Evolutionary conservation across 495 filamentous ascomycete species (phyloP).

Genomic region (Annulohypoxylon stygium): DNA sequence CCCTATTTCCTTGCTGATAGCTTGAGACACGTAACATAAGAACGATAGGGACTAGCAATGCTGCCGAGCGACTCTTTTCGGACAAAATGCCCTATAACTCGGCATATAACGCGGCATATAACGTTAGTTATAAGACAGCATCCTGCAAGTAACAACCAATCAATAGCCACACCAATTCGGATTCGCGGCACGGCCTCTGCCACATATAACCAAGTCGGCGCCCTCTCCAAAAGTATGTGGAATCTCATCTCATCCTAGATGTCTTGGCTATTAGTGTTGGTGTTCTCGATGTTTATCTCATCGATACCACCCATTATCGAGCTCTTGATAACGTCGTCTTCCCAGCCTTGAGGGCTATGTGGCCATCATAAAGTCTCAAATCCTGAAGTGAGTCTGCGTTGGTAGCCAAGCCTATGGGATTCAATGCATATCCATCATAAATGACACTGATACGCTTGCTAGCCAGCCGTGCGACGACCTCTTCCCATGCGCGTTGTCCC

Average conservation of each 20-base stretch:
- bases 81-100: too few relatives aligned
- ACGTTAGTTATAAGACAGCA: not conserved
- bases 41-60: not conserved
- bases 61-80: not conserved
- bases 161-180: not conserved
- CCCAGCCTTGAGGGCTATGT: not conserved
- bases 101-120: too few relatives aligned
- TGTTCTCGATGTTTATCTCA: not conserved
- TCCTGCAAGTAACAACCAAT: not conserved
- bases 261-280: not conserved
- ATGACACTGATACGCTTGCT: not conserved
- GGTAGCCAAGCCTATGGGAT: conserved; percentile 5
- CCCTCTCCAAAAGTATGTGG: not conserved
- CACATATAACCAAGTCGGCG: conserved; percentile 5
- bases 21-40: not conserved
- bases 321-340: conserved; percentile 3
- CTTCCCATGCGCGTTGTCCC: not conserved
- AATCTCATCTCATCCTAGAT: not conserved
- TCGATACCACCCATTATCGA: not conserved
- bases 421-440: not conserved
- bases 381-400: not conserved
- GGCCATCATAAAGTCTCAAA: not conserved
- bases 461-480: not conserved
- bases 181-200: not conserved
- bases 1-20: not conserved